Percentiles rank a stretch among this genome's conserved stretches.
These are phyloP conservation scores for Serendipita sp. DNA, from an alignment of 768 basidiomycete genomes.

Conservation along the genomic window DNA sequence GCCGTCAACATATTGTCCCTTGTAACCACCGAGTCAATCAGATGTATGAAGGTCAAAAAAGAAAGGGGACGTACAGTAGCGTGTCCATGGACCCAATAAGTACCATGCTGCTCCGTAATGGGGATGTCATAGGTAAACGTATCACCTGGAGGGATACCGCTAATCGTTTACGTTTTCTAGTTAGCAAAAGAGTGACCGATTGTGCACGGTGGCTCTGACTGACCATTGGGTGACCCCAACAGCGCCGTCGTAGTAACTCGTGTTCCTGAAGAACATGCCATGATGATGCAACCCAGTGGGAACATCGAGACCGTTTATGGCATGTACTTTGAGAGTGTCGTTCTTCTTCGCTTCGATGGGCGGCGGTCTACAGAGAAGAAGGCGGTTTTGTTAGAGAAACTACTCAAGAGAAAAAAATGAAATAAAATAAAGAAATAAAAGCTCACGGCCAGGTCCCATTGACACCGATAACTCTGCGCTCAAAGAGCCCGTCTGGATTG, in stretches of 20 bases:
- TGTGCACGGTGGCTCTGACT: constrained; percentile 8
- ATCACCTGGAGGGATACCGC: constrained; percentile 61
- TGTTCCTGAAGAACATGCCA: constrained; percentile 85
- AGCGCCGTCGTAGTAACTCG: constrained; percentile 84
- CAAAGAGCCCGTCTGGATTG: constrained; percentile 69
- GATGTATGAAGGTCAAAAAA: not conserved
- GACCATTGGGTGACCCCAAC: constrained; percentile 71
- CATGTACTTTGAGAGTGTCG: constrained; percentile 66
- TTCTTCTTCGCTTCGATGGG: constrained; percentile 53
- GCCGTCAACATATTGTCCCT: constrained; percentile 89
- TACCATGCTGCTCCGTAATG: constrained; percentile 54
- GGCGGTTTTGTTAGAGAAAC: not conserved
- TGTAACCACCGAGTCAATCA: not conserved
- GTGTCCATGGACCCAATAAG: constrained; percentile 70
- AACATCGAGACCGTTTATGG: constrained; percentile 47
- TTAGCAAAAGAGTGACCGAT: not conserved
- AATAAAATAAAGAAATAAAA: constrained; percentile 9
- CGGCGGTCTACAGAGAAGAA: constrained; percentile 42
- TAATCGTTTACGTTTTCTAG: constrained; percentile 14
- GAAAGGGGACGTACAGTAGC: constrained; percentile 24
- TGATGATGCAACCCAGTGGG: constrained; percentile 75
- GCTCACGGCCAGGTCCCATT: constrained; percentile 89
- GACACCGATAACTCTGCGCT: constrained; percentile 68
- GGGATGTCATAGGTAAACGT: constrained; percentile 63
- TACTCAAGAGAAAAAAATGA: not conserved